These are phyloP conservation scores for Candida qinlingensis DNA, from an alignment of 805 yeast species.

Conservation along the genomic window DNA sequence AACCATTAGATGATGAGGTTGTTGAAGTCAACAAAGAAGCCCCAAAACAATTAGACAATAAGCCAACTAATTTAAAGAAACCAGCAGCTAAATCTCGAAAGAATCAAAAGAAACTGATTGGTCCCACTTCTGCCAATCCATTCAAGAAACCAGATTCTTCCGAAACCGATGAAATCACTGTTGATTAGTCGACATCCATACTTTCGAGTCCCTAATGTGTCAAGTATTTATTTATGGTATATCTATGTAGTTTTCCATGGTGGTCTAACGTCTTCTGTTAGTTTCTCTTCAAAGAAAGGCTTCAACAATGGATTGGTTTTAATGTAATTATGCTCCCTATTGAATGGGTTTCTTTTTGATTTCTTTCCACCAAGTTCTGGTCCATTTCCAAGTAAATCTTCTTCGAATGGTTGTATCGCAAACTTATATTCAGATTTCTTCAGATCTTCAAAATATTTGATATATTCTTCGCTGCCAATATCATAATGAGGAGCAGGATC, in stretches of 20 bases:
- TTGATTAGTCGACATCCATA: no score
- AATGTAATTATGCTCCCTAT: slow-evolving; percentile 34
- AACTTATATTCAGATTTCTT: slow-evolving; percentile 40
- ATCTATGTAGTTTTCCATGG: background rate
- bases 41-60: background rate
- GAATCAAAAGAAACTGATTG: no score
- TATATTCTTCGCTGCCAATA: slow-evolving; percentile 19
- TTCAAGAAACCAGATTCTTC: no score
- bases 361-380: slow-evolving; percentile 44
- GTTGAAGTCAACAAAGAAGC: background rate
- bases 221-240: no score
- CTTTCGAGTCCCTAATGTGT: no score
- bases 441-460: slow-evolving; percentile 43
- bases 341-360: slow-evolving; percentile 50
- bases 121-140: no score
- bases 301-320: slow-evolving; percentile 11
- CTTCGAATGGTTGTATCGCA: slow-evolving; percentile 49
- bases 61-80: background rate
- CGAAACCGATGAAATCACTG: no score
- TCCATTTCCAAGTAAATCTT: slow-evolving; percentile 55
- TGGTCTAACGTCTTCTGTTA: background rate
- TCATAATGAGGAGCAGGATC: slow-evolving; percentile 44
- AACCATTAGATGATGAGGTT: background rate
- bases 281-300: background rate
- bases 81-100: no score